A percentile compares a stretch with the other conserved stretches of the same genome.
These are phyloP conservation scores for Peronospora farinosa DNA, from an alignment of 352 stramenopile species.

Conservation along the genomic window DNA sequence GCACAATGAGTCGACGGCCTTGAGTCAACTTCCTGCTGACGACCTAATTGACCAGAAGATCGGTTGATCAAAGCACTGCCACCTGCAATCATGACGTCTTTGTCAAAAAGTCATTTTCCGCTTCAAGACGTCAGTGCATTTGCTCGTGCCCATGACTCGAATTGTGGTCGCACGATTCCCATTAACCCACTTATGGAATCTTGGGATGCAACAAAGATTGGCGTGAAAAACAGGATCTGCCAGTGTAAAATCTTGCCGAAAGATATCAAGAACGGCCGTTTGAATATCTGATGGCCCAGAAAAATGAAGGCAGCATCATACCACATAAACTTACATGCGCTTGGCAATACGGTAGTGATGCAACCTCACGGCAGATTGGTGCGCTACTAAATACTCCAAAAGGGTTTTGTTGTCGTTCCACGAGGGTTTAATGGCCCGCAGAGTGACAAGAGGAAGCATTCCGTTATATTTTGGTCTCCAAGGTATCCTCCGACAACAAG, in stretches of 20 bases:
- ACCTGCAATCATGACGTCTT: slow-evolving; percentile 1
- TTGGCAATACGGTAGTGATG: slow-evolving; percentile 25
- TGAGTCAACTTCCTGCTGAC: slow-evolving; percentile 33
- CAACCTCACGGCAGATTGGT: slow-evolving; percentile 33
- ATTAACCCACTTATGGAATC: slow-evolving; percentile 16
- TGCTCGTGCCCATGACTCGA: slow-evolving; percentile 35
- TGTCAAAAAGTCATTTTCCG: slow-evolving; percentile 7
- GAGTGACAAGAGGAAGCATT: not conserved
- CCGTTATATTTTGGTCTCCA: no score
- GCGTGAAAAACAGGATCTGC: slow-evolving; percentile 26
- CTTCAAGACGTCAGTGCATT: slow-evolving; percentile 29
- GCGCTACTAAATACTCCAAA: slow-evolving; percentile 30
- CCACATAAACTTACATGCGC: slow-evolving; percentile 26
- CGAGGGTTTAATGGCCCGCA: slow-evolving; percentile 16
- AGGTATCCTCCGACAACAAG: slow-evolving; percentile 40
- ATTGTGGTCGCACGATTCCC: slow-evolving; percentile 27
- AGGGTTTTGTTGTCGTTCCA: slow-evolving; percentile 44
- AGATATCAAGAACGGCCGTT: slow-evolving; percentile 30
- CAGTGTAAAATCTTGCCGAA: slow-evolving; percentile 29
- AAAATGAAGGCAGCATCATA: slow-evolving; percentile 35
- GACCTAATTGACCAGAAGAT: slow-evolving; percentile 18
- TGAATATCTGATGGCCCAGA: slow-evolving; percentile 37
- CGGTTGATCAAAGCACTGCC: slow-evolving; percentile 4
- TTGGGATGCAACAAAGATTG: slow-evolving; percentile 11
- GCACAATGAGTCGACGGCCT: no score